phyloP scores from a whole-genome alignment of 163 green algal genomes.

The Picocystis sp. region DNA sequence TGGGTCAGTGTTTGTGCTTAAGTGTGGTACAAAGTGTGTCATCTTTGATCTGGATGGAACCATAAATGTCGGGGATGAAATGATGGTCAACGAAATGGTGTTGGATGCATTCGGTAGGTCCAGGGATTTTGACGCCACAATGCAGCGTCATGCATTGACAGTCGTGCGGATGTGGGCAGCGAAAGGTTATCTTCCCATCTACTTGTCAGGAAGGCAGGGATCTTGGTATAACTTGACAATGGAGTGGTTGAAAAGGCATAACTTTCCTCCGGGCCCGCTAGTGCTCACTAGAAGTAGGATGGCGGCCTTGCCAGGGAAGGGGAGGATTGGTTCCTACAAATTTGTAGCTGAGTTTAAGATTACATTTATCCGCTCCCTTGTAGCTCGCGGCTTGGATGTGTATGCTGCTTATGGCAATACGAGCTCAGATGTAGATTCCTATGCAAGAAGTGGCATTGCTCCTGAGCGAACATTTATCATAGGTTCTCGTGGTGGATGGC shows the following conservation, averaged over 20 bases:
- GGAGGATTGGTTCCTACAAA: slow-evolving; percentile 9
- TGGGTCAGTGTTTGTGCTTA: slow-evolving; percentile 19
- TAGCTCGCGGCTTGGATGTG: slow-evolving; percentile 18
- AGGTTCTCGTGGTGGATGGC: slow-evolving; percentile 16
- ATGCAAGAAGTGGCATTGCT: slow-evolving; percentile 16
- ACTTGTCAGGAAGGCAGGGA: slow-evolving; percentile 18
- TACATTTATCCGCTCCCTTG: slow-evolving; percentile 18
- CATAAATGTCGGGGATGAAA: slow-evolving; percentile 19
- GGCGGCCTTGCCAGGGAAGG: slow-evolving; percentile 17
- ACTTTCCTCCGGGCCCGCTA: slow-evolving; percentile 25
- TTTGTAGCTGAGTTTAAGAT: slow-evolving; percentile 28
- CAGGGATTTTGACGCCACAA: slow-evolving; percentile 7
- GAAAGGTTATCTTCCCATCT: slow-evolving; percentile 28
- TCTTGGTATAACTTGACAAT: slow-evolving; percentile 26
- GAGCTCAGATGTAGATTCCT: slow-evolving; percentile 20
- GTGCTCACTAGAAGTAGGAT: slow-evolving; percentile 24
- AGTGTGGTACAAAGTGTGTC: slow-evolving; percentile 22
- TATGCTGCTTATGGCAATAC: slow-evolving; percentile 31
- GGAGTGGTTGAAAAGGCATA: slow-evolving; percentile 25
- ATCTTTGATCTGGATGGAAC: slow-evolving; percentile 34
- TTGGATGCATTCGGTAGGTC: slow-evolving; percentile 16
- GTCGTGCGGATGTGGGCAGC: slow-evolving; percentile 19
- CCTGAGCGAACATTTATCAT: slow-evolving; percentile 24
- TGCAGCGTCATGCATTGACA: slow-evolving; percentile 13
- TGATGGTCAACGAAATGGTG: slow-evolving; percentile 23